Evolutionary conservation across 345 rosid species (phyloP), one percentile per base, ranked within the genome.

Genomic region (Pistacia vera): DNA sequence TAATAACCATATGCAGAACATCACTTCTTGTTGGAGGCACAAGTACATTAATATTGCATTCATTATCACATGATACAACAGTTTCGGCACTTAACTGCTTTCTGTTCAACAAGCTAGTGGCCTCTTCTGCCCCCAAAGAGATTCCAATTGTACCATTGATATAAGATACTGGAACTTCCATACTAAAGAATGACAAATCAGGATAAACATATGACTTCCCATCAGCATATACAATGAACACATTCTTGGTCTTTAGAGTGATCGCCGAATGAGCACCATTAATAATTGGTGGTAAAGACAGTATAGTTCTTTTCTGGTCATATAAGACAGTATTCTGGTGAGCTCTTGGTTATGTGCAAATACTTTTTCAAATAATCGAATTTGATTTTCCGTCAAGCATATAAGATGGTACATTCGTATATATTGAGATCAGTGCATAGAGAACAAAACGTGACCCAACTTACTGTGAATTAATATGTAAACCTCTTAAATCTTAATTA

Each of bases 221-320:
- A 49, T 83, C 87, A 72, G 84, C 71, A 72, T 89, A 86, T 66
- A 78, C 99, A 77, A 93, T 89, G 79, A 96, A 86, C 78, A 96
- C 93, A 84, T 94, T 96, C 85, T 89, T 92, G 33, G 99, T 96
- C 89, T 92, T 86, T 66, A 94, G 83, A 73, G 90, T 89, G 70
- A 96, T 93, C 71, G 98, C 98, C 38, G 97, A 96, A 83, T 94
- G 97, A 66, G 97, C 97, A 78, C 98, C 87, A 85, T 96, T 94
- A 72, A 96, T 96, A 78, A 96, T 90, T 73, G 99, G 99, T 0
- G 98, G 98, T 70, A 92, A 75, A 75, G 98, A 94, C 78, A 94
- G 4, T 76, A 96, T 94, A 80, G 97, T 94, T 85, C 97, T 93
- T 25, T 0, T 25, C 25, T 25, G 25, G 25, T 25, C 25, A 25